A percentile compares a stretch with the other conserved stretches of the same genome.
phyloP scores from a whole-genome alignment of 2,329 filamentous ascomycete genomes.

The Fusarium verticillioides region DNA sequence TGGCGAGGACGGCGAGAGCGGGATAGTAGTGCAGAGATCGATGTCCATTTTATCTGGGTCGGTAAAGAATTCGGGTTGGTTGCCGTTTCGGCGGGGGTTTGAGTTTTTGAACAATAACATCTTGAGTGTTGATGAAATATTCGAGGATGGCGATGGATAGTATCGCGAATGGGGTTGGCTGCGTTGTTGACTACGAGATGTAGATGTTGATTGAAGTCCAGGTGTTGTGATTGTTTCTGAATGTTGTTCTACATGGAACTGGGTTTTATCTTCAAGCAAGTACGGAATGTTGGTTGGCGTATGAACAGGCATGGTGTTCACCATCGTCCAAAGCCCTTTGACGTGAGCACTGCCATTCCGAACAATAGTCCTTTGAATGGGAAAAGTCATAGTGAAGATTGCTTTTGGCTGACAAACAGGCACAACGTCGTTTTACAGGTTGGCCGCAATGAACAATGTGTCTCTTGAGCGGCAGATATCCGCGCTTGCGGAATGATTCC shows the following conservation, averaged over 20 bases:
- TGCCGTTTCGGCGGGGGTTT: not conserved
- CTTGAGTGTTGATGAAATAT: too few relatives aligned
- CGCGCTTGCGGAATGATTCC: not conserved
- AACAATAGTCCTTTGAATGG: too few relatives aligned
- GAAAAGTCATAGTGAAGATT: accelerated
- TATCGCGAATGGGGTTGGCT: not conserved
- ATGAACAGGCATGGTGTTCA: not conserved
- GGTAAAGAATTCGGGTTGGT: not conserved
- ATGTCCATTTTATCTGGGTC: not conserved
- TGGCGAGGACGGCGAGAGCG: not conserved
- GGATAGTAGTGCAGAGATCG: not conserved
- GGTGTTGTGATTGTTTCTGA: too few relatives aligned
- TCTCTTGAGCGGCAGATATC: not conserved
- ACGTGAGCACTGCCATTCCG: accelerated
- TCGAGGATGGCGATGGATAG: not conserved
- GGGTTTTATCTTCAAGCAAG: not conserved
- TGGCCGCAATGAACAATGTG: too few relatives aligned
- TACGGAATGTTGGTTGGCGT: too few relatives aligned
- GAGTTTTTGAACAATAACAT: not conserved
- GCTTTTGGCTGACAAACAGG: not conserved
- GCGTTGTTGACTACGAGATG: not conserved
- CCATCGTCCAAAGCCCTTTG: not conserved
- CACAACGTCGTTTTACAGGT: not conserved
- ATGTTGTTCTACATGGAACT: too few relatives aligned
- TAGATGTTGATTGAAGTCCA: not conserved